A percentile compares a stretch with the other conserved stretches of the same genome.
phyloP scores from a whole-genome alignment of 2,329 filamentous ascomycete species.

The Bipolaris cookei region DNA sequence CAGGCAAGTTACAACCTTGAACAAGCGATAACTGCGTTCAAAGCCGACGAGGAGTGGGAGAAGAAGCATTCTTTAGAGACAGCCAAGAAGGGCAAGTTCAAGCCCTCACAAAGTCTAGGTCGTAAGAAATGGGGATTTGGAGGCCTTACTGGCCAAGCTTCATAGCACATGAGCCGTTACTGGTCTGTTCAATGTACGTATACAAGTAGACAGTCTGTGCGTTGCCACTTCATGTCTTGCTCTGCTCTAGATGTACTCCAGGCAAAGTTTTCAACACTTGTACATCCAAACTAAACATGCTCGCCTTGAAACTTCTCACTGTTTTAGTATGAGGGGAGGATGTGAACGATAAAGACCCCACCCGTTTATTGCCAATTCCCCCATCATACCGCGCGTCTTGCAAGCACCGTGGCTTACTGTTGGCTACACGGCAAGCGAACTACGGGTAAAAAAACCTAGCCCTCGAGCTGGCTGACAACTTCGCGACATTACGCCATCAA shows the following conservation, averaged over 20 bases:
- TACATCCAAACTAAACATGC: neutral
- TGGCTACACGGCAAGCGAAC: constrained; percentile 5
- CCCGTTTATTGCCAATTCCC: constrained; percentile 6
- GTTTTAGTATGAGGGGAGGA: neutral
- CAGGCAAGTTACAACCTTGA: constrained; percentile 71
- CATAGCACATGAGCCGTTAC: constrained; percentile 16
- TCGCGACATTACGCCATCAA: neutral
- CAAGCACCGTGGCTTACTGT: constrained; percentile 18
- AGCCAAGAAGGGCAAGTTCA: constrained; percentile 54
- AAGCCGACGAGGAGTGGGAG: constrained; percentile 79
- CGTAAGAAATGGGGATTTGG: constrained; percentile 47
- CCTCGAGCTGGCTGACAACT: constrained; percentile 3
- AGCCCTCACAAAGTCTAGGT: constrained; percentile 31
- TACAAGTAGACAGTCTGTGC: neutral
- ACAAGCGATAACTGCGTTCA: constrained; percentile 67
- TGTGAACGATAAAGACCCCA: constrained; percentile 1
- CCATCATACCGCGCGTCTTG: constrained; percentile 11
- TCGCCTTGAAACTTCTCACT: neutral
- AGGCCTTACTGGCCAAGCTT: constrained; percentile 48
- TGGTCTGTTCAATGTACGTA: neutral
- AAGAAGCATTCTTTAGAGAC: constrained; percentile 66
- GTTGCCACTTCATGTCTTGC: no score
- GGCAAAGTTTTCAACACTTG: neutral
- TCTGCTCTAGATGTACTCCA: no score
- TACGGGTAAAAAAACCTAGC: constrained; percentile 3